A percentile compares a stretch with the other conserved stretches of the same genome.
These are phyloP conservation scores for Panaeolus cyanescens DNA, from an alignment of 768 basidiomycete species.

Conservation along the genomic window DNA sequence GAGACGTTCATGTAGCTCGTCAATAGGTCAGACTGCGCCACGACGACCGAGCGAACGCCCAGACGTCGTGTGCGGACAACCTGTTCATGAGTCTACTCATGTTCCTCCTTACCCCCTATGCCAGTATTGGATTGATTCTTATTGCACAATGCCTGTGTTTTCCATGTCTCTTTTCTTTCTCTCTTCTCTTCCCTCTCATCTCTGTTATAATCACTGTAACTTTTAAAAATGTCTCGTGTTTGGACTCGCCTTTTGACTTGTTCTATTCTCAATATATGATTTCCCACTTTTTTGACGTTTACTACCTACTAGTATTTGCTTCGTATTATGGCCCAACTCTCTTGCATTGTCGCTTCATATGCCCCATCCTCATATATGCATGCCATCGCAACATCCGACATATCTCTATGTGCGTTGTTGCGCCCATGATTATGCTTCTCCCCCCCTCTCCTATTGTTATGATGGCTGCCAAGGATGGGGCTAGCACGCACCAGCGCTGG, in stretches of 20 bases:
- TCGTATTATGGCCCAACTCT: background rate
- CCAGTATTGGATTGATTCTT: background rate
- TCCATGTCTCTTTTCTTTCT: slow-evolving; percentile 16
- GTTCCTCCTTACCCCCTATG: background rate
- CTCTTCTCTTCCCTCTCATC: slow-evolving; percentile 14
- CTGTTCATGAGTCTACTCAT: background rate
- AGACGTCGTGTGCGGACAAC: background rate
- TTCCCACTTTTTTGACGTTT: slow-evolving; percentile 1
- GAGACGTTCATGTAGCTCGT: background rate
- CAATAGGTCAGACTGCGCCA: background rate
- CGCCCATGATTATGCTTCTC: slow-evolving; percentile 4
- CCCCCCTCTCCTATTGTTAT: background rate
- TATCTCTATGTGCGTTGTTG: background rate
- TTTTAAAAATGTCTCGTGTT: slow-evolving; percentile 7
- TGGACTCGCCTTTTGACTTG: slow-evolving; percentile 3
- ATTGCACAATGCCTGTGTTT: slow-evolving; percentile 5
- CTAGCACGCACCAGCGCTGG: slow-evolving; percentile 1
- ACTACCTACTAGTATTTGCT: background rate
- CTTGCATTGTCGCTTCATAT: background rate
- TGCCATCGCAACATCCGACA: background rate
- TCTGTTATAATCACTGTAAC: slow-evolving; percentile 14
- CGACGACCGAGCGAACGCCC: background rate
- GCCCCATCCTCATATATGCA: background rate
- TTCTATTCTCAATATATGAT: slow-evolving; percentile 9
- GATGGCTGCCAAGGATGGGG: slow-evolving; percentile 6